Percentiles rank a stretch among this genome's conserved stretches.
Conservation (phyloP, 2,329 filamentous ascomycete genomes). For the Fusarium sacchari region DNA sequence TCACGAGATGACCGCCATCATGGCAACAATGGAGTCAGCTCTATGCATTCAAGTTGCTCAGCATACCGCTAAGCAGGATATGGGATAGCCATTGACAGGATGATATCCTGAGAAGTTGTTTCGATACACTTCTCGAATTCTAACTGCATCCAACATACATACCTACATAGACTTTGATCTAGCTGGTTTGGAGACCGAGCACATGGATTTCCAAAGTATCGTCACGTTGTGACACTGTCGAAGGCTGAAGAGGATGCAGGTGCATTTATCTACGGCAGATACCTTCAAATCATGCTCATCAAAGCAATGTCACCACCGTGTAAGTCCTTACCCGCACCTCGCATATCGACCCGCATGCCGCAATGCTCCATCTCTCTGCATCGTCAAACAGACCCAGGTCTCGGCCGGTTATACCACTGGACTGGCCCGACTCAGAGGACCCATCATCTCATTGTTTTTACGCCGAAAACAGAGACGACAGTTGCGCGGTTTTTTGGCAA, state of each 20-base stretch:
- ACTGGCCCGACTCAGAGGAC: slow-evolving; percentile 30
- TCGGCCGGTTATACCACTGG: slow-evolving; percentile 37
- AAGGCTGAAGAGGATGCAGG: slow-evolving; percentile 17
- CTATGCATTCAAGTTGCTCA: slow-evolving; percentile 1
- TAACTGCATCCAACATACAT: not conserved
- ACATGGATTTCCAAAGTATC: not conserved
- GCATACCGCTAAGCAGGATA: slow-evolving; percentile 16
- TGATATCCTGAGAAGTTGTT: not conserved
- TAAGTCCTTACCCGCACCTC: slow-evolving; percentile 21
- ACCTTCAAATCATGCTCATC: not conserved
- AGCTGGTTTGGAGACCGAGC: slow-evolving; percentile 8
- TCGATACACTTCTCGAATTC: not conserved
- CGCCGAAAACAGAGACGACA: not conserved
- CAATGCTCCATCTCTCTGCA: slow-evolving; percentile 17
- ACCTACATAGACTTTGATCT: not conserved
- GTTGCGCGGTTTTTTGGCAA: slow-evolving; percentile 33
- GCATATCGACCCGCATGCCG: slow-evolving; percentile 29
- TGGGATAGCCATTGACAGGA: not conserved
- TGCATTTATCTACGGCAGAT: slow-evolving; percentile 6
- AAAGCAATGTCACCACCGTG: not conserved
- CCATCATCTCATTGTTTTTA: slow-evolving; percentile 16
- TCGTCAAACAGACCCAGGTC: slow-evolving; percentile 23
- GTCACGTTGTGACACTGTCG: not conserved
- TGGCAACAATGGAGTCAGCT: not conserved
- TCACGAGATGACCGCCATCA: slow-evolving; percentile 17